These are phyloP conservation scores for Trichosporon inkin DNA, from an alignment of 1,284 basidiomycete genomes.

Conservation along the genomic window DNA sequence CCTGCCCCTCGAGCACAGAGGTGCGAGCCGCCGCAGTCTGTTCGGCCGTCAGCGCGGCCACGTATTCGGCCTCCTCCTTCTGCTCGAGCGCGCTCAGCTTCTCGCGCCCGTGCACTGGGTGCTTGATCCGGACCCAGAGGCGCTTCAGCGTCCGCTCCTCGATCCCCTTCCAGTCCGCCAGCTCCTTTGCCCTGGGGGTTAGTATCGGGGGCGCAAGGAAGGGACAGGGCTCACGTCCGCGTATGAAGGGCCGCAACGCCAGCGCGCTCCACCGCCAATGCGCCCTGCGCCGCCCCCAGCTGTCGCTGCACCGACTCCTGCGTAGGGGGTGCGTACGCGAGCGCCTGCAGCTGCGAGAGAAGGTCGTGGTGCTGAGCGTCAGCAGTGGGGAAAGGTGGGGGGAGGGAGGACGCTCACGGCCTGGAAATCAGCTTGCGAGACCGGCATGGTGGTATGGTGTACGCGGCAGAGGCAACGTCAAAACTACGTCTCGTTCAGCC, in stretches of 20 bases:
- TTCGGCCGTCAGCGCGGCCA: constrained; percentile 25
- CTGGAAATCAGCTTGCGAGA: not conserved
- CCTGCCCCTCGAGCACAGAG: constrained; percentile 20
- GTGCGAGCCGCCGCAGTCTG: constrained; percentile 22
- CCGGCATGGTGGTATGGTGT: not conserved
- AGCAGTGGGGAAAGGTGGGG: not conserved
- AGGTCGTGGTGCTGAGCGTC: constrained; percentile 25
- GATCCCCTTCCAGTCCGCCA: constrained; percentile 27
- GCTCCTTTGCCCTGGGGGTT: constrained; percentile 18
- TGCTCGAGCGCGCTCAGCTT: constrained; percentile 19
- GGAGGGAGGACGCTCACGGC: not conserved
- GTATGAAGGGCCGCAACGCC: constrained; percentile 17
- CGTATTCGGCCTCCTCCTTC: constrained; percentile 30
- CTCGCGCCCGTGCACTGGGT: constrained; percentile 16
- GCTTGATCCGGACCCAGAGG: constrained; percentile 25
- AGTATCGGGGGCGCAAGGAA: not conserved
- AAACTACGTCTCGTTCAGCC: too few species aligned
- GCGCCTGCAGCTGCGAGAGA: constrained; percentile 20
- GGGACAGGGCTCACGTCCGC: constrained; percentile 19
- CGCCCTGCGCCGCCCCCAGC: constrained; percentile 12
- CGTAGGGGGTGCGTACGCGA: constrained; percentile 27
- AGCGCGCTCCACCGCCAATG: constrained; percentile 15
- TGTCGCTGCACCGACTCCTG: constrained; percentile 19
- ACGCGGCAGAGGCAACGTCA: not conserved
- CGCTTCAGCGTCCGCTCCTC: constrained; percentile 25